Evolutionary conservation across 164 flowering plant species (phyloP), one percentile per base, ranked within the genome.

Genomic region (Piper longum): DNA sequence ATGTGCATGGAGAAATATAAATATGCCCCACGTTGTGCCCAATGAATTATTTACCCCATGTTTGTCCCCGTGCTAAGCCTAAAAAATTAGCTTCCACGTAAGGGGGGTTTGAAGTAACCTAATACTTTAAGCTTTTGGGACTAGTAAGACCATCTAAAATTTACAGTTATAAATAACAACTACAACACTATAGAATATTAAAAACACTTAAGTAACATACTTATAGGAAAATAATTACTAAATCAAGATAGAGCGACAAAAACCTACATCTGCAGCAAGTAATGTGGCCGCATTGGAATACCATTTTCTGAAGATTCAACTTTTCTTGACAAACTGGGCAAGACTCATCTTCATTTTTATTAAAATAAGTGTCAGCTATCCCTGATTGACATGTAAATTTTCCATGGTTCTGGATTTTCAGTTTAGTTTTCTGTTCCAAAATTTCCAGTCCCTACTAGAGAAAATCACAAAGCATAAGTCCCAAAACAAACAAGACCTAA

Each of bases 311-410:
- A 65, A 69, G 75, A 67, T 74, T 70, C 64, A 88, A 83, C 65
- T 76, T 87, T 64, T 93, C 98, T 60, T 88, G 98, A 72, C 98
- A 93, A 76, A 93, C 74, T 63, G 98, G 98, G 79, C 97, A 93
- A 43, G 81, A 56, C 67, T 85, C 92, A 60, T 77, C 85, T 56
- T 75, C 78, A 63, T 64, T 68, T 69, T 73, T 73, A 60, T 62
- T 60, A n/a, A 43, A 8, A 59, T 18, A 39, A 54, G 64, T 78
- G 66, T 55, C 69, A 70, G 59, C 70, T 7, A 65, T 48, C 48
- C 55, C 66, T 62, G 54, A 16, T 59, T 65, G 62, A 42, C 62
- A 62, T 56, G 67, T 58, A n/a, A 65, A 63, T 26, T 66, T 66
- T 57, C 64, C 68, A 48, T 63, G 52, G 70, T 57, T 62, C 57